These are phyloP conservation scores for Metarhizium album DNA, from an alignment of 2,329 filamentous ascomycete genomes.

Conservation along the genomic window DNA sequence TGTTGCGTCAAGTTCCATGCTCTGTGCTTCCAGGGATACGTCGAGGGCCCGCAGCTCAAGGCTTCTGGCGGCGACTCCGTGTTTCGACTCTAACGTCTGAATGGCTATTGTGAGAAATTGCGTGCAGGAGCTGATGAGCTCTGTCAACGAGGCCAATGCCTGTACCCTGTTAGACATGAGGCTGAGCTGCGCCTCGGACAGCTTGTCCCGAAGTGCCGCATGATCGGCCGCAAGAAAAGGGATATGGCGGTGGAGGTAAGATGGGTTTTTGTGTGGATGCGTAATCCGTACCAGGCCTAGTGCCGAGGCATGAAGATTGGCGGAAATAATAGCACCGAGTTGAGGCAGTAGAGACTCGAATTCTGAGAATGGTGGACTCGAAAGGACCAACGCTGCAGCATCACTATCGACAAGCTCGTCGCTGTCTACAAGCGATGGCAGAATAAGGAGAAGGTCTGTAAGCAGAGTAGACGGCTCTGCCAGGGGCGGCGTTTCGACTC, in stretches of 20 bases:
- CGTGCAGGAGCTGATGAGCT: constrained; percentile 30
- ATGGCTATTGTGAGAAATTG: constrained; percentile 31
- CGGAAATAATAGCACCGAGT: constrained; percentile 36
- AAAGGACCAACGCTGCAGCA: constrained; percentile 33
- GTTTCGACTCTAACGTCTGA: constrained; percentile 43
- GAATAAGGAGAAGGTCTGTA: constrained; percentile 42
- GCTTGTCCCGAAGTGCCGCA: constrained; percentile 22
- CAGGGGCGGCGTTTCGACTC: constrained; percentile 7
- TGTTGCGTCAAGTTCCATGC: constrained; percentile 27
- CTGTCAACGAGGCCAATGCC: constrained; percentile 24
- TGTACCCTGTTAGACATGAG: constrained; percentile 30
- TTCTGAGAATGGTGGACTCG: constrained; percentile 36
- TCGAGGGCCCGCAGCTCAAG: constrained; percentile 40
- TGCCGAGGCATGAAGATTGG: constrained; percentile 38
- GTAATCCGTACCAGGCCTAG: constrained; percentile 36
- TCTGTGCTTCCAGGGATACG: constrained; percentile 31
- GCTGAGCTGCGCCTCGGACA: constrained; percentile 18
- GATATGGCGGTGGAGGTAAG: constrained; percentile 47
- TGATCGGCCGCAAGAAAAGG: constrained; percentile 34
- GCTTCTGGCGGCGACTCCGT: constrained; percentile 38
- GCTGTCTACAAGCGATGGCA: constrained; percentile 36
- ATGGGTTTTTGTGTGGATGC: constrained; percentile 40
- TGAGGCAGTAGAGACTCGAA: constrained; percentile 37
- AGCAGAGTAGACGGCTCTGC: constrained; percentile 31
- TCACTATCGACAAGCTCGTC: constrained; percentile 24